Percentiles rank a stretch among this genome's conserved stretches.
These are phyloP conservation scores for Geoglossum glabrum DNA, from an alignment of 495 filamentous ascomycete species.

Conservation along the genomic window DNA sequence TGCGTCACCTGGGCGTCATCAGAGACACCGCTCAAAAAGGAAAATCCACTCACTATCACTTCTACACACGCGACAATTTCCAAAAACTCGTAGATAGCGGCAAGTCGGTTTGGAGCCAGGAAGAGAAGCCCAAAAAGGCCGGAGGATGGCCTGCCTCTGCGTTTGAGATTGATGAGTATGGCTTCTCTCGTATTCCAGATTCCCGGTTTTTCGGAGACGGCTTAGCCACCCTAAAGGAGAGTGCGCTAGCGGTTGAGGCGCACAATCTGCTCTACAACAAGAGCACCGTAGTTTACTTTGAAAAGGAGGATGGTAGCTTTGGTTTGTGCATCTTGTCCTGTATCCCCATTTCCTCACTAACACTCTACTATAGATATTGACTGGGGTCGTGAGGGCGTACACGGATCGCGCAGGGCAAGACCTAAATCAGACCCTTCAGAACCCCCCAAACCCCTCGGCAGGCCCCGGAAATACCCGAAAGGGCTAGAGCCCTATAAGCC, in stretches of 20 bases:
- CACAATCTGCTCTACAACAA: slow-evolving; percentile 1
- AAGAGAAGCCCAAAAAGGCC: slow-evolving; percentile 1
- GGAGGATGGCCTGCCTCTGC: slow-evolving; percentile 13
- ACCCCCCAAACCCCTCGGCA: slow-evolving; percentile 9
- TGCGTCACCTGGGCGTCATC: slow-evolving; percentile 42
- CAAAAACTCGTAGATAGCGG: slow-evolving; percentile 34
- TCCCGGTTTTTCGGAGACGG: slow-evolving; percentile 21
- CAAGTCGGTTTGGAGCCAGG: slow-evolving; percentile 31
- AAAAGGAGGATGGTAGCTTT: not conserved
- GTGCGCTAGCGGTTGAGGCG: slow-evolving; percentile 11
- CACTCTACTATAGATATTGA: not conserved
- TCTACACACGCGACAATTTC: slow-evolving; percentile 37
- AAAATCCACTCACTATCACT: slow-evolving; percentile 34
- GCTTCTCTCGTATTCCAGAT: slow-evolving; percentile 23
- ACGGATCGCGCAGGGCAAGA: not conserved
- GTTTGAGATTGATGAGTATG: slow-evolving; percentile 30
- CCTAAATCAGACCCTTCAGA: not conserved
- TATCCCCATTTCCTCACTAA: not conserved
- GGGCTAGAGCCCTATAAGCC: slow-evolving; percentile 16
- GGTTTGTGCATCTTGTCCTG: not conserved
- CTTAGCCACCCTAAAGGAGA: slow-evolving; percentile 24
- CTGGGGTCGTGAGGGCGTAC: not conserved
- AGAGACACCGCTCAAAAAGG: slow-evolving; percentile 34
- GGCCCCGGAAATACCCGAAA: slow-evolving; percentile 18
- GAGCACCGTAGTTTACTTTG: not conserved